Evolutionary conservation across 2,329 filamentous ascomycete genomes (phyloP), one percentile per base, ranked within the genome.

Genomic region (Gaeumannomyces sp.): DNA sequence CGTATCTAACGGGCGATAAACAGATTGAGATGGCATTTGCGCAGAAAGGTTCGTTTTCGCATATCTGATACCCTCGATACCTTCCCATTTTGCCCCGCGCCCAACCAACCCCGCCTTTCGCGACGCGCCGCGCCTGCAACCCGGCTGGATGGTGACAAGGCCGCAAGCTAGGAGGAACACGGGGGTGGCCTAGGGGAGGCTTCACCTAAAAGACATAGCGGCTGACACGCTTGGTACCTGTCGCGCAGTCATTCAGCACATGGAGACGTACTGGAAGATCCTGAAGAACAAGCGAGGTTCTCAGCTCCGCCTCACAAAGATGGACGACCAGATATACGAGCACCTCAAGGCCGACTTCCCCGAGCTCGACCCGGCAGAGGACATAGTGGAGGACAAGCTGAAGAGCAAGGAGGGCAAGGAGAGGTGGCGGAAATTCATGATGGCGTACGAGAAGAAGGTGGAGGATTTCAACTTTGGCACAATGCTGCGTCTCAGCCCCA

Each of bases 21-120:
- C 70, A 96, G 91, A 97, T 99, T 76, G 95, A 99, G 85, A 97
- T 97, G 84, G 95, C 98, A 78, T 99, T 99, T 73, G 95, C 95
- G 35, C 95, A 99, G 72, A 98, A 98, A 83, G 90, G 91, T 92
- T 73, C 60, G 74, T 66, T 53, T 11, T 27, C 27, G 67, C 66
- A 70, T 62, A 69, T 68, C 66, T 66, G 13, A 45, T 16, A 8
- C 10, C 65, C 56, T 66, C 64, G 61, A 61, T 16, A 4, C 2
- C 59, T 1, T 25, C 31, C 59, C 22, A 5, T 11, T 11, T 7
- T 53, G 22, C 45, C 22, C 19, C 22, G 45, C 45, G 45, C 45
- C 45, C 22, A 25, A 19, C 8, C 45, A 4, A 53, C 22, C 45
- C 45, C 45, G 22, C 45, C 8, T n/a, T 6, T n/a, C n/a, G 22